Conservation (phyloP, 345 rosid species). For the Limnanthes douglasii region DNA sequence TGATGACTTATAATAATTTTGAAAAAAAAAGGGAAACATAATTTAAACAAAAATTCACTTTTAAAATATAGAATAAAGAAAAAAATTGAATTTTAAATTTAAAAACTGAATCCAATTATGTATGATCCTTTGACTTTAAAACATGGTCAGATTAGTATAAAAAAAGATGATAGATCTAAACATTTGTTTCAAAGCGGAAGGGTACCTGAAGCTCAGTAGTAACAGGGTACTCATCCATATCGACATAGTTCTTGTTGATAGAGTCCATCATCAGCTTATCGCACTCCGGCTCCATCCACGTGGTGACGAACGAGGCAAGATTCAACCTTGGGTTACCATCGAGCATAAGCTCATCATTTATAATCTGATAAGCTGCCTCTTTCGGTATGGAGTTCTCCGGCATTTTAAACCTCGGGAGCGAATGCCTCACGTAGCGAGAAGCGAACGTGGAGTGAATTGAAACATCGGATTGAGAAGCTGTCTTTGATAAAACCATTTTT, state of each 20-base stretch:
- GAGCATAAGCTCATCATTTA: slow-evolving; percentile 71
- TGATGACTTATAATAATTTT: too few relatives aligned
- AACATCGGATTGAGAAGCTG: slow-evolving; percentile 43
- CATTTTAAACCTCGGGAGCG: slow-evolving; percentile 76
- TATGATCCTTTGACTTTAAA: too few relatives aligned
- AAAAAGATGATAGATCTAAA: too few relatives aligned
- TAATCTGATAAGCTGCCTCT: slow-evolving; percentile 92
- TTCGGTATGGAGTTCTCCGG: slow-evolving; percentile 77
- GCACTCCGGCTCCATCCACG: slow-evolving; percentile 98
- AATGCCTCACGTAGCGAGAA: slow-evolving; percentile 68
- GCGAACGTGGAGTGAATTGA: slow-evolving; percentile 84
- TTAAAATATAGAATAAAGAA: neutral
- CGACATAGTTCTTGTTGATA: slow-evolving; percentile 85
- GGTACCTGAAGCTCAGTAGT: slow-evolving; percentile 82
- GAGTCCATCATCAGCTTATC: slow-evolving; percentile 86
- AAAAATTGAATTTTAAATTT: neutral
- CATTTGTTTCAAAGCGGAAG: neutral
- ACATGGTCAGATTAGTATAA: too few relatives aligned
- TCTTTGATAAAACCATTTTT: slow-evolving; percentile 48
- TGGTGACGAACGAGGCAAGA: slow-evolving; percentile 82
- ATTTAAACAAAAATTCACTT: too few relatives aligned
- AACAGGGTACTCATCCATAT: slow-evolving; percentile 96
- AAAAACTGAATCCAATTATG: too few relatives aligned
- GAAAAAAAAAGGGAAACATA: too few relatives aligned
- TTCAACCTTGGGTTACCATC: slow-evolving; percentile 90